phyloP scores from a whole-genome alignment of 768 basidiomycete genomes.

The Hortiboletus campestris region DNA sequence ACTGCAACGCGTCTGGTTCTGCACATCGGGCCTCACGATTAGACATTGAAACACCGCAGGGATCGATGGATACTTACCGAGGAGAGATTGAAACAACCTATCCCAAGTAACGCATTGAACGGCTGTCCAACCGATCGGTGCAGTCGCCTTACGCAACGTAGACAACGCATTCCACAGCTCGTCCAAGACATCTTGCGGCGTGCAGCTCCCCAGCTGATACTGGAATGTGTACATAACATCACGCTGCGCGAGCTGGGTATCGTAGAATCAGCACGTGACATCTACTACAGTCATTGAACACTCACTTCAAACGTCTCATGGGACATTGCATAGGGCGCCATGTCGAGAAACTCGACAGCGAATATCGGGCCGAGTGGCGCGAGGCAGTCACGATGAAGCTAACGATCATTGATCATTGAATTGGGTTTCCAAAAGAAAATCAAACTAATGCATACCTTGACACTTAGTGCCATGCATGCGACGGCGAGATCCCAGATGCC shows the following conservation, averaged over 20 bases:
- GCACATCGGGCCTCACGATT: neutral
- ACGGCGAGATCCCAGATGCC: slow-evolving; percentile 59
- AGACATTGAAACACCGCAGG: neutral
- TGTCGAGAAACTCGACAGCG: slow-evolving; percentile 46
- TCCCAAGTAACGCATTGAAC: slow-evolving; percentile 51
- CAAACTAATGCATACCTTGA: slow-evolving; percentile 45
- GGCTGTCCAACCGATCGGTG: slow-evolving; percentile 41
- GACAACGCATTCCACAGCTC: slow-evolving; percentile 60
- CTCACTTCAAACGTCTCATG: slow-evolving; percentile 56
- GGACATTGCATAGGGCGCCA: slow-evolving; percentile 48
- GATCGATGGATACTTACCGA: slow-evolving; percentile 25
- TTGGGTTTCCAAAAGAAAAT: neutral
- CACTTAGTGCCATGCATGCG: slow-evolving; percentile 56
- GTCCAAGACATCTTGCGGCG: slow-evolving; percentile 48
- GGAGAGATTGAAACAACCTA: slow-evolving; percentile 43
- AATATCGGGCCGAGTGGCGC: slow-evolving; percentile 52
- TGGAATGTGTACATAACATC: slow-evolving; percentile 49
- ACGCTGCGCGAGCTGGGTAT: slow-evolving; percentile 49
- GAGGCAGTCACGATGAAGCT: slow-evolving; percentile 67
- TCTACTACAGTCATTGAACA: neutral
- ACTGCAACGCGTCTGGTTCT: slow-evolving; percentile 56
- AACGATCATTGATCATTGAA: neutral
- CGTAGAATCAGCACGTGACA: neutral
- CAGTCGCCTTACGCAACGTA: slow-evolving; percentile 43
- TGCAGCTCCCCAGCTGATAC: slow-evolving; percentile 53